Evolutionary conservation across 2,329 filamentous ascomycete genomes (phyloP).

Genomic region (Massarina eburnea): DNA sequence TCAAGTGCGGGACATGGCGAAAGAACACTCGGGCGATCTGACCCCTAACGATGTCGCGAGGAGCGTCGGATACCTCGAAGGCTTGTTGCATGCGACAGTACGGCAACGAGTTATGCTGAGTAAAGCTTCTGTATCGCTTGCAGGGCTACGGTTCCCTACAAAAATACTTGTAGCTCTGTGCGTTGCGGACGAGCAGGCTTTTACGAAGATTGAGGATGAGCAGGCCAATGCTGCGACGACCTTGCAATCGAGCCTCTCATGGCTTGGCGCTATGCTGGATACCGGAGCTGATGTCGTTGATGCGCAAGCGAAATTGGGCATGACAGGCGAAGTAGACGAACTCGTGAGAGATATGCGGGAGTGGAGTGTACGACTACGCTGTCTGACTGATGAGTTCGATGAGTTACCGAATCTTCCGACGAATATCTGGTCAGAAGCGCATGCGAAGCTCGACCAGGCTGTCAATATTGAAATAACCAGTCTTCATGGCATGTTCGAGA

Average conservation of each 20-base stretch:
- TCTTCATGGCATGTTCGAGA: slow-evolving; percentile 17
- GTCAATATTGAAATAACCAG: slow-evolving; percentile 16
- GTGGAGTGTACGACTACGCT: slow-evolving; percentile 21
- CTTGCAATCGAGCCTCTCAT: slow-evolving; percentile 44
- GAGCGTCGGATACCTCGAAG: slow-evolving; percentile 84
- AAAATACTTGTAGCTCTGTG: slow-evolving; percentile 35
- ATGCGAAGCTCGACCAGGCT: slow-evolving; percentile 15
- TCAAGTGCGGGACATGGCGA: slow-evolving; percentile 64
- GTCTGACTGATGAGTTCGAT: slow-evolving; percentile 19
- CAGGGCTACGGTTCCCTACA: slow-evolving; percentile 43
- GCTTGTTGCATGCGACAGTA: slow-evolving; percentile 69
- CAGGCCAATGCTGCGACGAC: slow-evolving; percentile 11
- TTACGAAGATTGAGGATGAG: slow-evolving; percentile 19
- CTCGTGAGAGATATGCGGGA: slow-evolving; percentile 28
- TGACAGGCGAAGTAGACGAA: slow-evolving; percentile 32
- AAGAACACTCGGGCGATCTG: slow-evolving; percentile 81
- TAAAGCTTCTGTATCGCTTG: slow-evolving; percentile 32
- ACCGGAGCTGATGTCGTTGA: slow-evolving; percentile 64
- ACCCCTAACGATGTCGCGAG: slow-evolving; percentile 77
- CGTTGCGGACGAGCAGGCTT: slow-evolving; percentile 9
- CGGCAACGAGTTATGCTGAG: slow-evolving; percentile 57
- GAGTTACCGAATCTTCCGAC: slow-evolving; percentile 26
- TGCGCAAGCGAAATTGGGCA: slow-evolving; percentile 68
- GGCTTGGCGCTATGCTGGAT: slow-evolving; percentile 70
- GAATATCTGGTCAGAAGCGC: slow-evolving; percentile 26